Evolutionary conservation across 352 stramenopile species (phyloP), one percentile per base, ranked within the genome.

Genomic region (Phytophthora ohioensis): DNA sequence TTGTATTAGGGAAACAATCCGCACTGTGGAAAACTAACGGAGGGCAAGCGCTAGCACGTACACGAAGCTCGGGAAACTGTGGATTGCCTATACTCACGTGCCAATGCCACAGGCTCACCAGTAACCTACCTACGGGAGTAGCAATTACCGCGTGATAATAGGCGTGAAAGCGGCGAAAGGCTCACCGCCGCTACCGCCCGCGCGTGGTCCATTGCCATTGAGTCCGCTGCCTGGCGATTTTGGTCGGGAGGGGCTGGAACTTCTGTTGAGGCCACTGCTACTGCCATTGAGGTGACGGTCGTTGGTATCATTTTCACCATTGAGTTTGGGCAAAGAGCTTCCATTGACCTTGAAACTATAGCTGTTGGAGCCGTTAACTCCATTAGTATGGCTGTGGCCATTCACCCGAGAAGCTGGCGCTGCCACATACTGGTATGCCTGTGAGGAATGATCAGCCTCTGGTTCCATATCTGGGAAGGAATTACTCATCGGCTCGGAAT

Each of bases 161-260:
- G 87, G 89, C 34, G 89, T 96, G 61, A 96, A 96, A 30, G 84
- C 60, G 3, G 89, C 88, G 64, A 96, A 96, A 2, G 89, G 89
- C 61, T 96, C 89, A 45, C 79, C 63, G 15, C 69, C 52, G 11
- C 69, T 64, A 39, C 47, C 58, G 21, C 63, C 32, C 12, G 51
- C 55, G 12, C 52, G 73, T n/a, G 65, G 66, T 42, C 17, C 51
- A 30, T 61, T 70, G 35, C 78, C 79, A 52, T 83, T 83, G 9
- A 75, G 21, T 51, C 45, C 35, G 35, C 45, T 68, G 34, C 34
- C 42, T 2, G 48, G 13, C 5, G 45, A 57, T 12, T 41, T n/a
- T 45, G 57, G 38, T 49, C 51, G 49, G 41, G 60, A 61, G 39
- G 55, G 17, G 47, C 39, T 66, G 10, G 63, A 75, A 36, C 49